Percentiles rank a stretch among this genome's conserved stretches.
Conservation (phyloP, 352 stramenopile species). For the Peronospora farinosa region DNA sequence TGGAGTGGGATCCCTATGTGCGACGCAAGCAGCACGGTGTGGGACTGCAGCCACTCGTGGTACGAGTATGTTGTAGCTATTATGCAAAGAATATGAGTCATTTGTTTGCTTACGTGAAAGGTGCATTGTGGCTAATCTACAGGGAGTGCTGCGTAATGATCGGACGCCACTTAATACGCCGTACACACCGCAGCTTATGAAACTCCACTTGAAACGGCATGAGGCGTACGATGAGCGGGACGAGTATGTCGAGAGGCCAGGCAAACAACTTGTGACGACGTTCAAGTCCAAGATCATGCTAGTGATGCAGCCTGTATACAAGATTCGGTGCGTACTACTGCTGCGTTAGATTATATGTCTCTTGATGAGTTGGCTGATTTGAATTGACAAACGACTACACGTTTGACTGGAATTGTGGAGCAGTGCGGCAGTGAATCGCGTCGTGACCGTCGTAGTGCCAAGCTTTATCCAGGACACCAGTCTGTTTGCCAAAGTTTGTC, state of each 20-base stretch:
- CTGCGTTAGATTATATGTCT: constrained; percentile 7
- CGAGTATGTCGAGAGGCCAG: constrained; percentile 22
- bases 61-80: constrained; percentile 16
- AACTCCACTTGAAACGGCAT: constrained; percentile 62
- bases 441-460: constrained; percentile 37
- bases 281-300: constrained; percentile 40
- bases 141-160: constrained; percentile 64
- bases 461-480: constrained; percentile 30
- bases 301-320: constrained; percentile 37
- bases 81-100: neutral
- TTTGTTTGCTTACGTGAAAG: constrained; percentile 6
- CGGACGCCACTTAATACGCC: constrained; percentile 76
- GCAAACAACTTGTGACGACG: constrained; percentile 34
- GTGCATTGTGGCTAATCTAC: neutral
- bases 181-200: constrained; percentile 82
- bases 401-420: constrained; percentile 6
- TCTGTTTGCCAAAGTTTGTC: constrained; percentile 37
- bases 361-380: neutral
- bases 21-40: constrained; percentile 43
- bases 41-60: constrained; percentile 39
- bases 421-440: constrained; percentile 25
- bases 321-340: constrained; percentile 36
- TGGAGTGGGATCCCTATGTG: constrained; percentile 53
- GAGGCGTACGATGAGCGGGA: constrained; percentile 45
- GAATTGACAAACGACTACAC: constrained; percentile 11